These are phyloP conservation scores for Gossypium lobatum DNA, from an alignment of 441 rosid genomes.

Conservation along the genomic window DNA sequence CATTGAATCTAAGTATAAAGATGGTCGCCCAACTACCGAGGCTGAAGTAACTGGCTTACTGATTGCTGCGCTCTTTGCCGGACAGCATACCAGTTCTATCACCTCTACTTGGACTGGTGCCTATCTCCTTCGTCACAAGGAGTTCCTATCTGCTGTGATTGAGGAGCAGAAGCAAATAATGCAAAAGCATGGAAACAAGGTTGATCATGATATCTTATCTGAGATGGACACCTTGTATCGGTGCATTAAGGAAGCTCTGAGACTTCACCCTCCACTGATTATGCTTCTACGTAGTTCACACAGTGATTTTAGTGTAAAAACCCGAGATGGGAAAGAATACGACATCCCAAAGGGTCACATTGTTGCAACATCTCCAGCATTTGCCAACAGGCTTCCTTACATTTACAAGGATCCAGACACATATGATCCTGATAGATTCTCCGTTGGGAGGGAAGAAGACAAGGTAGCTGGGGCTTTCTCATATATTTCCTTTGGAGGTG, in stretches of 20 bases:
- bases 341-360: constrained; percentile 97
- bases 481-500: constrained; percentile 89
- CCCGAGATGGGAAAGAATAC: constrained; percentile 73
- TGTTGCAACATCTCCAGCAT: constrained; percentile 92
- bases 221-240: constrained; percentile 93
- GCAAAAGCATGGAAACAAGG: constrained; percentile 74
- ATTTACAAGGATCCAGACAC: constrained; percentile 72
- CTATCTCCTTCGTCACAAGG: constrained; percentile 61
- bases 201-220: constrained; percentile 84
- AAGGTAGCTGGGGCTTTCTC: constrained; percentile 85
- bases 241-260: constrained; percentile 92
- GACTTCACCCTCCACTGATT: constrained; percentile 94
- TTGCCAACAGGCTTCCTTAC: constrained; percentile 88
- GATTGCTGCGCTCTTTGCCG: constrained; percentile 96
- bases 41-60: constrained; percentile 92
- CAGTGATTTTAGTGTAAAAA: constrained; percentile 72
- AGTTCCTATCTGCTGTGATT: constrained; percentile 50
- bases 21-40: constrained; percentile 85
- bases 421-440: constrained; percentile 84
- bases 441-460: constrained; percentile 91
- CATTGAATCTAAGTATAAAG: constrained; percentile 95
- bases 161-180: constrained; percentile 79
- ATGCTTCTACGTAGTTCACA: constrained; percentile 88
- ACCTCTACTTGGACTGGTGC: constrained; percentile 98
- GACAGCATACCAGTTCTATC: constrained; percentile 99